Conservation (phyloP, 805 yeast genomes). For the Zygosaccharomyces bailii region DNA sequence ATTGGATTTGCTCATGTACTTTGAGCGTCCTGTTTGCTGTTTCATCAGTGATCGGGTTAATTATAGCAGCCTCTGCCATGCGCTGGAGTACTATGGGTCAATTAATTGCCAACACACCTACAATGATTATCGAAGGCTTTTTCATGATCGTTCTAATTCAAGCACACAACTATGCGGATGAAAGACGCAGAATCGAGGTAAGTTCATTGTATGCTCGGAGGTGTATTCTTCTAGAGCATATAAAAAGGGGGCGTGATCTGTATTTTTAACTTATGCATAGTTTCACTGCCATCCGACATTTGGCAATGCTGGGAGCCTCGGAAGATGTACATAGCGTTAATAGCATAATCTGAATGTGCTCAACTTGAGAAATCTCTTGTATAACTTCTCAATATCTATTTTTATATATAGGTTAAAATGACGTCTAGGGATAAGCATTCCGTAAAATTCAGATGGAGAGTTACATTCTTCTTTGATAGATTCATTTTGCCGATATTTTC, state of each 20-base stretch:
- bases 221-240: conserved; percentile 15
- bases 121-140: conserved; percentile 45
- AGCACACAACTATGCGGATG: conserved; percentile 39
- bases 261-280: too few species aligned
- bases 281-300: too few species aligned
- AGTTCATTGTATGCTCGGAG: conserved; percentile 26
- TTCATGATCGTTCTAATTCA: conserved; percentile 39
- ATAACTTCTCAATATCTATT: too few species aligned
- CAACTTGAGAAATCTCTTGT: too few species aligned
- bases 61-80: conserved; percentile 36
- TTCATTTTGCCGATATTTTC: too few species aligned
- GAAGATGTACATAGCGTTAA: too few species aligned
- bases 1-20: conserved; percentile 33
- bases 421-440: too few species aligned
- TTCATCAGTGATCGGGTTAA: conserved; percentile 30
- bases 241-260: background rate
- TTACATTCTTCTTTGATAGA: too few species aligned
- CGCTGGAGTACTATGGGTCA: conserved; percentile 42
- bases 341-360: too few species aligned
- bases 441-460: too few species aligned
- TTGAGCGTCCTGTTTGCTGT: conserved; percentile 35
- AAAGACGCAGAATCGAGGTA: conserved; percentile 27
- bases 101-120: conserved; percentile 41
- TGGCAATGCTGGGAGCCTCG: too few species aligned
- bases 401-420: too few species aligned